These are phyloP conservation scores for Diospyros kaki DNA, from an alignment of 148 eudicot species.

Conservation along the genomic window DNA sequence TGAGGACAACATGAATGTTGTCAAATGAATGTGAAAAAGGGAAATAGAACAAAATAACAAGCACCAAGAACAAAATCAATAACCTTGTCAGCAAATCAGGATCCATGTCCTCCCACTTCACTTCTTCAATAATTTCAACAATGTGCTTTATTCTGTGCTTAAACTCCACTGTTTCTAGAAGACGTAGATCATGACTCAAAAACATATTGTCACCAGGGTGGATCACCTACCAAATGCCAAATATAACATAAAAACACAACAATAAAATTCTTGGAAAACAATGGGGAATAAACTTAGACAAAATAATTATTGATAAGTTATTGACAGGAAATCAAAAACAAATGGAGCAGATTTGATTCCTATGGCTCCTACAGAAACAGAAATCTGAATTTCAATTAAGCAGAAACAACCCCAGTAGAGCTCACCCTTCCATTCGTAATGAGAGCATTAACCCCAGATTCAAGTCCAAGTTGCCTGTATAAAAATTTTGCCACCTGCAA, in stretches of 20 bases:
- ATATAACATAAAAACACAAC: not conserved
- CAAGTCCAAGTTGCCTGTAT: constrained; percentile 61
- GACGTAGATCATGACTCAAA: constrained; percentile 79
- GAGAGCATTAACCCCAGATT: constrained; percentile 60
- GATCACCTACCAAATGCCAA: constrained; percentile 45
- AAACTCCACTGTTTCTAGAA: constrained; percentile 80
- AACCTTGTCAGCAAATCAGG: constrained; percentile 92
- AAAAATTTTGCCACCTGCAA: constrained; percentile 69
- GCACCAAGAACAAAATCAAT: constrained; percentile 4
- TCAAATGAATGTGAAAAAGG: not conserved
- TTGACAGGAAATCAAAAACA: not conserved
- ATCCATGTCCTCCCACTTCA: constrained; percentile 75
- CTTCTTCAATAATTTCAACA: constrained; percentile 64
- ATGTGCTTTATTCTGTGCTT: constrained; percentile 85
- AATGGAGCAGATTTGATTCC: not conserved
- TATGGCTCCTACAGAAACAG: not conserved
- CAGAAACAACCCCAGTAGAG: constrained; percentile 14
- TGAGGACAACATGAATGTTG: too few relatives aligned
- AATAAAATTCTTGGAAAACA: not conserved
- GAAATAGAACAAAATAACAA: not conserved
- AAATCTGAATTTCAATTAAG: constrained; percentile 1
- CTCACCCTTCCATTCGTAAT: constrained; percentile 98
- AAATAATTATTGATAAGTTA: not conserved
- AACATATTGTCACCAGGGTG: constrained; percentile 45
- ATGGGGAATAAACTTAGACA: not conserved